Conservation (phyloP, 2,329 filamentous ascomycete species). For the Aspergillus sp. region DNA sequence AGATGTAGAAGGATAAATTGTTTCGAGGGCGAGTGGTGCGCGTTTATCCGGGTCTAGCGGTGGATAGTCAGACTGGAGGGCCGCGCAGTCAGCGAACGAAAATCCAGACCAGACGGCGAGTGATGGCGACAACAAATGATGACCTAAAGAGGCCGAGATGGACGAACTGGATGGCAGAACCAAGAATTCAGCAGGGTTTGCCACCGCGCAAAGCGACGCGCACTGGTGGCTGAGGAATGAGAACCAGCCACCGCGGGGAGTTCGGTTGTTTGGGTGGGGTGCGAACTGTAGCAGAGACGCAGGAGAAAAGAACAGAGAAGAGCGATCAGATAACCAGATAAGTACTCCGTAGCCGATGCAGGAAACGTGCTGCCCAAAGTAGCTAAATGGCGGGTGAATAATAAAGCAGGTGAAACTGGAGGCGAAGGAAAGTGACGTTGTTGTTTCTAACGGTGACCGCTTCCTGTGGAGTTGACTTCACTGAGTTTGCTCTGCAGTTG, state of each 20-base stretch:
- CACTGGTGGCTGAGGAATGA: slow-evolving; percentile 18
- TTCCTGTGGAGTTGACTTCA: slow-evolving; percentile 17
- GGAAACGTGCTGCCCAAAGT: background rate
- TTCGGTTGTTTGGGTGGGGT: slow-evolving; percentile 8
- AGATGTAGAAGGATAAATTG: background rate
- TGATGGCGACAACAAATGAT: slow-evolving; percentile 12
- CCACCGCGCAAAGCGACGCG: slow-evolving; percentile 30
- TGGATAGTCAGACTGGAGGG: background rate
- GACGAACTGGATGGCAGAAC: slow-evolving; percentile 26
- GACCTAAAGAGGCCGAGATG: slow-evolving; percentile 17
- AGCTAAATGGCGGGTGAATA: too few relatives aligned
- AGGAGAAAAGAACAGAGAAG: background rate
- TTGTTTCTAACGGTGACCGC: slow-evolving; percentile 17
- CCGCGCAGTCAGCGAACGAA: background rate
- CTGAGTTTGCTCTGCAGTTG: background rate
- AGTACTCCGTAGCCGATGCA: background rate
- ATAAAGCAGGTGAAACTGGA: background rate
- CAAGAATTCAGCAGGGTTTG: slow-evolving; percentile 30
- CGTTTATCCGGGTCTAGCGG: background rate
- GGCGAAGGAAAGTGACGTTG: background rate
- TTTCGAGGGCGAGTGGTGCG: background rate
- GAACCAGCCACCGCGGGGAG: slow-evolving; percentile 21
- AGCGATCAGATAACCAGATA: background rate
- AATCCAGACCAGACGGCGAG: slow-evolving; percentile 6
- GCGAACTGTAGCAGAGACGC: background rate